Conservation (phyloP, 2,329 filamentous ascomycete genomes). For the Trichoderma sp. region DNA sequence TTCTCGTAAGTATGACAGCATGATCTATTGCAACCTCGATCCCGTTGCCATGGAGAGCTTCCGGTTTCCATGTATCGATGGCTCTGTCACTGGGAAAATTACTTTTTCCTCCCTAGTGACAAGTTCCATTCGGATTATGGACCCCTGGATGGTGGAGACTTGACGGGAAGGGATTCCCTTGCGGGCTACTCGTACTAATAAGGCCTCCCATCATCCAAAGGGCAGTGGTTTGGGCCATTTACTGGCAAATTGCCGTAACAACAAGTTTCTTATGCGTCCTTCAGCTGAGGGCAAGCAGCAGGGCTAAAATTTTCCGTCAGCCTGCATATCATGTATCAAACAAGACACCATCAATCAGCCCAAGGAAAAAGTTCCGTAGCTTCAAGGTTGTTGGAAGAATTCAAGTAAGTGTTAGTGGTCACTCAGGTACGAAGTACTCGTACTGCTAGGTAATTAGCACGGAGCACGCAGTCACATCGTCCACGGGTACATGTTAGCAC, state of each 20-base stretch:
- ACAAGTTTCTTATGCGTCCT: conserved; percentile 5
- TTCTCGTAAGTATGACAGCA: neutral
- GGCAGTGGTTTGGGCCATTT: neutral
- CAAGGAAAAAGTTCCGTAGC: neutral
- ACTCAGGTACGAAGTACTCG: neutral
- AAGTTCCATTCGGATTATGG: neutral
- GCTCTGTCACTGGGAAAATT: neutral
- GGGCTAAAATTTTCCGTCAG: conserved; percentile 6
- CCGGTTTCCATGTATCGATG: neutral
- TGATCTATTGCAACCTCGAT: neutral
- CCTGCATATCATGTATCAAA: conserved; percentile 2
- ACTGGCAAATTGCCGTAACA: conserved; percentile 4
- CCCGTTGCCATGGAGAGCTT: neutral
- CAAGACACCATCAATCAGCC: neutral
- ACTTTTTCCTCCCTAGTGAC: neutral
- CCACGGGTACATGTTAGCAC: neutral
- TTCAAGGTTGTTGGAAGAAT: neutral
- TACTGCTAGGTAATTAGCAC: neutral
- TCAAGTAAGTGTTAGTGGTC: neutral
- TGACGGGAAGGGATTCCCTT: neutral
- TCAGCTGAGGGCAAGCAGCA: conserved; percentile 6
- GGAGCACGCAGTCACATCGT: neutral
- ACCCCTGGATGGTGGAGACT: neutral
- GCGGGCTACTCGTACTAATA: neutral
- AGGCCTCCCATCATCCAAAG: conserved; percentile 9